These are phyloP conservation scores for Beauveria medogensis DNA, from an alignment of 2,329 filamentous ascomycete genomes.

Conservation along the genomic window DNA sequence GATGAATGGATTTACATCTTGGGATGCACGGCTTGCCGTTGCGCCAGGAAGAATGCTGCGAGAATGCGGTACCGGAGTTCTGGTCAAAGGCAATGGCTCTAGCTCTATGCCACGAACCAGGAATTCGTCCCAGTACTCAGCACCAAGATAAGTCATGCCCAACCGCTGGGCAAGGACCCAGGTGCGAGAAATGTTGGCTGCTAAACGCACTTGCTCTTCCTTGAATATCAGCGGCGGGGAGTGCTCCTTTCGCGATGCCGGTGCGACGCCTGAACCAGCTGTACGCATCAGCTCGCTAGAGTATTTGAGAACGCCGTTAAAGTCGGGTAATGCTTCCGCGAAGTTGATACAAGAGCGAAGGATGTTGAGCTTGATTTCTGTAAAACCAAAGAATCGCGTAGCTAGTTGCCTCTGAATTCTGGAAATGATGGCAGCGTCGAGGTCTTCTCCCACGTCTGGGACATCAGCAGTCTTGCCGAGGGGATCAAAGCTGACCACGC, in stretches of 20 bases:
- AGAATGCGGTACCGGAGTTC: slow-evolving; percentile 58
- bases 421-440: slow-evolving; percentile 43
- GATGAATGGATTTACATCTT: slow-evolving; percentile 76
- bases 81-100: slow-evolving; percentile 50
- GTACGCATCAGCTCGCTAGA: slow-evolving; percentile 77
- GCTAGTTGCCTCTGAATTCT: slow-evolving; percentile 53
- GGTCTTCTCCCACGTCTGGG: slow-evolving; percentile 30
- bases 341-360: slow-evolving; percentile 86
- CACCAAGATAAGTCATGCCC: slow-evolving; percentile 60
- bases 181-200: slow-evolving; percentile 79
- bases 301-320: slow-evolving; percentile 79
- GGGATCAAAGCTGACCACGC: slow-evolving; percentile 47
- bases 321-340: slow-evolving; percentile 87
- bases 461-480: slow-evolving; percentile 19
- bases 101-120: slow-evolving; percentile 71
- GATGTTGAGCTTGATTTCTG: slow-evolving; percentile 75
- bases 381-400: slow-evolving; percentile 64
- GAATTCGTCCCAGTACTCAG: slow-evolving; percentile 97
- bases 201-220: slow-evolving; percentile 80
- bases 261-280: slow-evolving; percentile 71
- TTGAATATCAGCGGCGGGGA: slow-evolving; percentile 61
- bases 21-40: slow-evolving; percentile 42
- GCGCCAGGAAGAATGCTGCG: slow-evolving; percentile 46
- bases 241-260: slow-evolving; percentile 59
- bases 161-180: slow-evolving; percentile 68